These are phyloP conservation scores for Trichoderma gracile DNA, from an alignment of 2,329 filamentous ascomycete genomes.

Conservation along the genomic window DNA sequence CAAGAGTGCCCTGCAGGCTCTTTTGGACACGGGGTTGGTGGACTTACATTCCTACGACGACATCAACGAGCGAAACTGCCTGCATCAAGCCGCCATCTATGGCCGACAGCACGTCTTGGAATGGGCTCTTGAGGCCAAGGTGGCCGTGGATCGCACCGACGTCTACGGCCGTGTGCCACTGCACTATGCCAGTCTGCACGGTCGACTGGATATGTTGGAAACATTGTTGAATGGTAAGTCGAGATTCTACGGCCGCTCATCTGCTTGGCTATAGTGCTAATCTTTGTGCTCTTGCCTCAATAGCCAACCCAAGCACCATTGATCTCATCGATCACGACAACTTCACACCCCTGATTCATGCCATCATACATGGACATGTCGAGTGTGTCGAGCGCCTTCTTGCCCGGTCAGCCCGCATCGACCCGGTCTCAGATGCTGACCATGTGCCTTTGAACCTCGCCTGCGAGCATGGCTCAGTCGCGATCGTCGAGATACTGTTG, in stretches of 20 bases:
- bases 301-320: constrained; percentile 71
- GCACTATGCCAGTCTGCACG: constrained; percentile 96
- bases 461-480: constrained; percentile 86
- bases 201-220: constrained; percentile 79
- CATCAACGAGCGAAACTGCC: constrained; percentile 94
- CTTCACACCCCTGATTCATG: constrained; percentile 93
- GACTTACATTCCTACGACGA: constrained; percentile 94
- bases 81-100: constrained; percentile 96
- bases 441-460: constrained; percentile 94
- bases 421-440: constrained; percentile 81
- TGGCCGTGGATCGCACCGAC: constrained; percentile 79
- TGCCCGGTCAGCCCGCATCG: constrained; percentile 75
- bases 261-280: neutral
- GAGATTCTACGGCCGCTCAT: neutral
- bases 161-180: constrained; percentile 92
- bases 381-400: constrained; percentile 79
- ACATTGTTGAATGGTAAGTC: constrained; percentile 64
- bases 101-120: constrained; percentile 77
- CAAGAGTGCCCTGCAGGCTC: constrained; percentile 69
- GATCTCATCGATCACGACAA: constrained; percentile 94
- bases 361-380: constrained; percentile 84
- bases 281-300: constrained; percentile 22
- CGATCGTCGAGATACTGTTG: constrained; percentile 82
- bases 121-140: constrained; percentile 71
- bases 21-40: constrained; percentile 79